Evolutionary conservation across 1,284 basidiomycete genomes (phyloP).

Genomic region (Ceratobasidium sp.): DNA sequence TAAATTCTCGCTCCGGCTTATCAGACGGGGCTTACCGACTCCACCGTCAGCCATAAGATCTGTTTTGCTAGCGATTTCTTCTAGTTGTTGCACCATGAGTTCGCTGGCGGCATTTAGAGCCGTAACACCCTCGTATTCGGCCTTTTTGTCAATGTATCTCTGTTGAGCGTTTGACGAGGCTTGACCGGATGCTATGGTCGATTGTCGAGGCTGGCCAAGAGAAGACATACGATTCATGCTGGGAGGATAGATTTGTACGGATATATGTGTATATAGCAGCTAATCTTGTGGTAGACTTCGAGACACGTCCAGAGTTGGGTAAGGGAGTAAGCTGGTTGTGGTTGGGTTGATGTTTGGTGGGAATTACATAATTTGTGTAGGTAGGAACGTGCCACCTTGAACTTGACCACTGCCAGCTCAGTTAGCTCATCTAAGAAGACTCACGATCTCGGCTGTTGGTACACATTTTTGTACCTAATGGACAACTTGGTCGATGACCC

Average conservation of each 20-base stretch:
- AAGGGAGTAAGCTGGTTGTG: neutral
- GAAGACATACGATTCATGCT: constrained; percentile 42
- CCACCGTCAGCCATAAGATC: constrained; percentile 50
- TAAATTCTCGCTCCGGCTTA: neutral
- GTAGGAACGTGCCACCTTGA: neutral
- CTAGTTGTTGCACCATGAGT: constrained; percentile 46
- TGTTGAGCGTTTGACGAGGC: constrained; percentile 41
- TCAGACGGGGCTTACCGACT: constrained; percentile 39
- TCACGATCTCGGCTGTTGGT: neutral
- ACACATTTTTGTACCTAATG: neutral
- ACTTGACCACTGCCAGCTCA: neutral
- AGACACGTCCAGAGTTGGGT: neutral
- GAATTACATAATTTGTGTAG: constrained; percentile 3
- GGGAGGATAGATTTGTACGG: neutral
- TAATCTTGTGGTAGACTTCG: neutral
- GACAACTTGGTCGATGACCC: constrained; percentile 28
- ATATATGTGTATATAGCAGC: neutral
- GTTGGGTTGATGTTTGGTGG: neutral
- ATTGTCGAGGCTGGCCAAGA: constrained; percentile 39
- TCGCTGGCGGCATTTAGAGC: constrained; percentile 47
- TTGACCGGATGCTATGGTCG: constrained; percentile 39
- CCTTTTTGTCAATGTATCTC: constrained; percentile 47
- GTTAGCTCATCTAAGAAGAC: neutral
- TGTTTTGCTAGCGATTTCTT: constrained; percentile 47
- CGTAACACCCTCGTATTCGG: constrained; percentile 49